phyloP scores from a whole-genome alignment of 306 rosid species.

The Cucurbita ficifolia region DNA sequence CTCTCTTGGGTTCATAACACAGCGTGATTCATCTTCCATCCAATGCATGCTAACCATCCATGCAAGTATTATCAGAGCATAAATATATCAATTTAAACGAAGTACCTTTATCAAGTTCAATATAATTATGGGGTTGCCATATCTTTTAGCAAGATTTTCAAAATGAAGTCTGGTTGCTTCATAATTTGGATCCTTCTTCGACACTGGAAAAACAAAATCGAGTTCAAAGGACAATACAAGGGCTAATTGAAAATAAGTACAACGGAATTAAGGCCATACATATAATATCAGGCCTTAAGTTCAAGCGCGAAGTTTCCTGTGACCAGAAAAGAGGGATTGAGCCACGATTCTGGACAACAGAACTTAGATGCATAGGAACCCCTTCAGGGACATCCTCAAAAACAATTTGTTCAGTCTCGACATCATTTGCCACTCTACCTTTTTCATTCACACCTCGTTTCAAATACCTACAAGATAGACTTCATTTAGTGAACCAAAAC shows the following conservation, averaged over 20 bases:
- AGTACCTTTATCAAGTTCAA: slow-evolving; percentile 89
- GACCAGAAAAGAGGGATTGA: slow-evolving; percentile 99
- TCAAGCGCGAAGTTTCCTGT: slow-evolving; percentile 90
- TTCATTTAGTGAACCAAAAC: background rate
- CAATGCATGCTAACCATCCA: background rate
- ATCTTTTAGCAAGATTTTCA: slow-evolving; percentile 81
- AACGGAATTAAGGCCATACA: slow-evolving; percentile 30
- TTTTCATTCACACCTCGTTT: slow-evolving; percentile 94
- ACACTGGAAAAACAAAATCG: slow-evolving; percentile 40
- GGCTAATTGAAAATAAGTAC: background rate
- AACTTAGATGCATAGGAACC: slow-evolving; percentile 62
- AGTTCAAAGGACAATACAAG: slow-evolving; percentile 5
- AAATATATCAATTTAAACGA: background rate
- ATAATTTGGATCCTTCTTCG: slow-evolving; percentile 46
- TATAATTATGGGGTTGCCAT: slow-evolving; percentile 84
- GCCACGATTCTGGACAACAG: slow-evolving; percentile 87
- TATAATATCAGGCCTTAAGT: slow-evolving; percentile 83
- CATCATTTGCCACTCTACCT: slow-evolving; percentile 98
- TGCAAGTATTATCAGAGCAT: background rate
- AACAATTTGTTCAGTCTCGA: slow-evolving; percentile 92
- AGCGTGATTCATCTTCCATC: background rate
- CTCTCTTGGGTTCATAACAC: background rate
- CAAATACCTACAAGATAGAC: slow-evolving; percentile 50
- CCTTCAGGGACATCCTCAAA: slow-evolving; percentile 57
- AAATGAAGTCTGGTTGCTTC: slow-evolving; percentile 94